Evolutionary conservation across 176 grass and related monocot species (phyloP).

Genomic region (Echinochloa phyllopogon): DNA sequence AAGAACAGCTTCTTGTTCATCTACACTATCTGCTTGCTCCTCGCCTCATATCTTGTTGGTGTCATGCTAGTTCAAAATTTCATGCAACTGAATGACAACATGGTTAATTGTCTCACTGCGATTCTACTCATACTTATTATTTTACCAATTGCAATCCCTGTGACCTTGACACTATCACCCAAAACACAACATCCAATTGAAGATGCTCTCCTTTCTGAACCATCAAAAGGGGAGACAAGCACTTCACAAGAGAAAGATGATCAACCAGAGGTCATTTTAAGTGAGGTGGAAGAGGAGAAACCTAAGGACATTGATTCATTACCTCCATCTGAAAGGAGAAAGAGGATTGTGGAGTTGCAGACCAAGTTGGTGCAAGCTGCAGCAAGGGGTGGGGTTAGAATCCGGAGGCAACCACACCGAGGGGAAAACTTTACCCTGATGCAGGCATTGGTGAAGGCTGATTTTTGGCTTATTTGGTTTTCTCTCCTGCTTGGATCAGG

Average conservation of each 20-base stretch:
- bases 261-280: conserved; percentile 72
- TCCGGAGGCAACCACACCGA: conserved; percentile 67
- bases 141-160: conserved; percentile 60
- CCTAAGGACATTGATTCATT: conserved; percentile 65
- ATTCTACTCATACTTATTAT: conserved; percentile 73
- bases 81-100: conserved; percentile 52
- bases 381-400: conserved; percentile 73
- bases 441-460: conserved; percentile 85
- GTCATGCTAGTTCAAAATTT: conserved; percentile 90
- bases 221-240: conserved; percentile 62
- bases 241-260: conserved; percentile 55
- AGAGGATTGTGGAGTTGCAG: conserved; percentile 71
- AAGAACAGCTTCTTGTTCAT: conserved; percentile 85
- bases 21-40: conserved; percentile 78
- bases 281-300: conserved; percentile 82
- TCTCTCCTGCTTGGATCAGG: conserved; percentile 81
- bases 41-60: conserved; percentile 86
- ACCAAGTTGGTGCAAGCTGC: conserved; percentile 64
- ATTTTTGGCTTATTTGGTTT: conserved; percentile 96
- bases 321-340: conserved; percentile 67
- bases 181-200: conserved; percentile 61
- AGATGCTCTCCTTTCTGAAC: conserved; percentile 61
- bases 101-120: conserved; percentile 52
- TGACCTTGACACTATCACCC: conserved; percentile 65
- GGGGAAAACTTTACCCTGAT: conserved; percentile 90